Evolutionary conservation across 202 grass and related monocot species (phyloP).

Genomic region (Dendrocalamus latiflorus): DNA sequence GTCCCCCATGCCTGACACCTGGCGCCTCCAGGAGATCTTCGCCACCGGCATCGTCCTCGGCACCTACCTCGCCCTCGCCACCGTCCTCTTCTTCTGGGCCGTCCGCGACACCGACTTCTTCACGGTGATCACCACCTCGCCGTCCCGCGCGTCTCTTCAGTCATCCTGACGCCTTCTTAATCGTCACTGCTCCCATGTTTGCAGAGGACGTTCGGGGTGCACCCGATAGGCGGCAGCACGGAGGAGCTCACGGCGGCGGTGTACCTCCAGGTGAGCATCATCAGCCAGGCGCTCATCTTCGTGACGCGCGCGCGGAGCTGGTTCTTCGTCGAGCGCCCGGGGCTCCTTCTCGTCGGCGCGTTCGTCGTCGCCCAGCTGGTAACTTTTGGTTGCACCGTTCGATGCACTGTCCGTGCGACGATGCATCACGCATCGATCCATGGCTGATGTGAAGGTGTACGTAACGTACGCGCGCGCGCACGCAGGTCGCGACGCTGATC

Average conservation of each 20-base stretch:
- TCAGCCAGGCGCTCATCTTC: slow-evolving; percentile 95
- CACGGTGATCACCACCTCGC: no score
- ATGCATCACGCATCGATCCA: not conserved
- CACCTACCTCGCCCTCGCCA: slow-evolving; percentile 57
- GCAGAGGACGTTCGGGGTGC: slow-evolving; percentile 46
- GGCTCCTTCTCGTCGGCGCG: slow-evolving; percentile 33
- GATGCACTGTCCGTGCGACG: no score
- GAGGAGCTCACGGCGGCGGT: slow-evolving; percentile 65
- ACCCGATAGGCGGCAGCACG: slow-evolving; percentile 22
- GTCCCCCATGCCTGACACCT: slow-evolving; percentile 46
- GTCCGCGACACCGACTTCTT: no score
- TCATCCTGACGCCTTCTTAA: no score
- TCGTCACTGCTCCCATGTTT: not conserved
- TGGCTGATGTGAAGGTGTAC: not conserved
- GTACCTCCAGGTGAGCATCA: slow-evolving; percentile 95
- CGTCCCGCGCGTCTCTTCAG: no score
- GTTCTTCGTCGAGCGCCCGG: slow-evolving; percentile 56
- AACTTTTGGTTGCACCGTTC: not conserved
- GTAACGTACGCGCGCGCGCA: no score
- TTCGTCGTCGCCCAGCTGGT: slow-evolving; percentile 55
- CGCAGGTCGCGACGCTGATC: slow-evolving; percentile 40
- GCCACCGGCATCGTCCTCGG: slow-evolving; percentile 67
- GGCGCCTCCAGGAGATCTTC: slow-evolving; percentile 68
- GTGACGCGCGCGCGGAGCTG: slow-evolving; percentile 58
- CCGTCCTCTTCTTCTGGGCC: no score